These are phyloP conservation scores for Zygotorulaspora danielsina DNA, from an alignment of 805 yeast genomes.

Conservation along the genomic window DNA sequence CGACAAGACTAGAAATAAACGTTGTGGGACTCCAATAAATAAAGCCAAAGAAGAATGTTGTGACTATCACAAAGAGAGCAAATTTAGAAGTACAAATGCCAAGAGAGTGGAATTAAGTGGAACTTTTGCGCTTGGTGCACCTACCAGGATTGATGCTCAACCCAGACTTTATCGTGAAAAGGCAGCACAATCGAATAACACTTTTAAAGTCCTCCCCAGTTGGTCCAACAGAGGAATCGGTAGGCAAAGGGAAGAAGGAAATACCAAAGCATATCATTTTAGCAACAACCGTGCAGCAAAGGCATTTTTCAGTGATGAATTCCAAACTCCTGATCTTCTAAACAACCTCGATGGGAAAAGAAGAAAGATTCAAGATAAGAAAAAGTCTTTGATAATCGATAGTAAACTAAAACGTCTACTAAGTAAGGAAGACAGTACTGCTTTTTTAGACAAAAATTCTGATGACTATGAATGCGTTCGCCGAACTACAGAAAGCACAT, in stretches of 20 bases:
- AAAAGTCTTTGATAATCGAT: constrained; percentile 29
- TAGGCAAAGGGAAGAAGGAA: constrained; percentile 26
- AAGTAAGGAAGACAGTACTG: constrained; percentile 3
- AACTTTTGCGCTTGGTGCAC: constrained; percentile 52
- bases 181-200: constrained; percentile 4
- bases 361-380: constrained; percentile 40
- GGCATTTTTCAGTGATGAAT: constrained; percentile 50
- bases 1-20: constrained; percentile 43
- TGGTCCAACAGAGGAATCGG: constrained; percentile 8
- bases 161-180: constrained; percentile 42
- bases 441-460: constrained; percentile 17
- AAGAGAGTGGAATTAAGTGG: constrained; percentile 75
- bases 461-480: constrained; percentile 23
- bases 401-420: constrained; percentile 29
- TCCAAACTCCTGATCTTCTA: constrained; percentile 45
- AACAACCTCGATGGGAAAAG: constrained; percentile 38
- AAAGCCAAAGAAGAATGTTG: constrained; percentile 52
- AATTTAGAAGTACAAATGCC: constrained; percentile 48
- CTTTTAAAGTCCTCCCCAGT: constrained; percentile 13
- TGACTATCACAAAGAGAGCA: constrained; percentile 63
- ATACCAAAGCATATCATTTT: constrained; percentile 34
- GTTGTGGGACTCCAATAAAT: constrained; percentile 62
- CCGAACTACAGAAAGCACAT: constrained; percentile 37
- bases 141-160: constrained; percentile 42
- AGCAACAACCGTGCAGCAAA: constrained; percentile 41